Conservation (phyloP, 2,329 filamentous ascomycete species). For the Beauveria pseudobassiana region DNA sequence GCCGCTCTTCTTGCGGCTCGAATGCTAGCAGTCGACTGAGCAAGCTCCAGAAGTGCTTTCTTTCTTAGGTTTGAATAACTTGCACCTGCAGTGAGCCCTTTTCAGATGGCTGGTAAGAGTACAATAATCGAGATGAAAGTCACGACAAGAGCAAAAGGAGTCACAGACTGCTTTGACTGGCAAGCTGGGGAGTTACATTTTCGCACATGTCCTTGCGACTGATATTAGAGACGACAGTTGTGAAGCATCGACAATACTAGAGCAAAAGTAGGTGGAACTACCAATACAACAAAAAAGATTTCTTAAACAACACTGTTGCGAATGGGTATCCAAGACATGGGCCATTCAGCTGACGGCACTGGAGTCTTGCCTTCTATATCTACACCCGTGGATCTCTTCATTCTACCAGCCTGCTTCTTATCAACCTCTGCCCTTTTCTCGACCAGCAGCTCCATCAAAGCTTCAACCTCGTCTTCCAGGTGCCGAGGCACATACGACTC, state of each 20-base stretch:
- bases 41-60: too few relatives aligned
- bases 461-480: neutral
- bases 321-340: slow-evolving; percentile 5
- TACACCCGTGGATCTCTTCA: neutral
- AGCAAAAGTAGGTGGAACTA: neutral
- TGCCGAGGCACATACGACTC: neutral
- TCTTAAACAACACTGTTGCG: neutral
- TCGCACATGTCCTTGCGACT: neutral
- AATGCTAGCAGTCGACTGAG: too few relatives aligned
- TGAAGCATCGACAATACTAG: neutral
- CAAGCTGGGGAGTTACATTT: too few relatives aligned
- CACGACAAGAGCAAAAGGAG: too few relatives aligned
- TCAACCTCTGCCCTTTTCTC: neutral
- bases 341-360: neutral
- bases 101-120: too few relatives aligned
- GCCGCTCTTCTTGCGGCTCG: too few relatives aligned
- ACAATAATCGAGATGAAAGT: too few relatives aligned
- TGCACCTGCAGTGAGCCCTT: neutral
- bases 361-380: neutral
- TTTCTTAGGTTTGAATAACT: neutral
- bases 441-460: neutral
- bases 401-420: neutral
- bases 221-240: neutral
- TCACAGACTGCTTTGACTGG: too few relatives aligned
- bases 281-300: neutral